phyloP scores from a whole-genome alignment of 2,329 filamentous ascomycete genomes.

The Moelleriella libera region DNA sequence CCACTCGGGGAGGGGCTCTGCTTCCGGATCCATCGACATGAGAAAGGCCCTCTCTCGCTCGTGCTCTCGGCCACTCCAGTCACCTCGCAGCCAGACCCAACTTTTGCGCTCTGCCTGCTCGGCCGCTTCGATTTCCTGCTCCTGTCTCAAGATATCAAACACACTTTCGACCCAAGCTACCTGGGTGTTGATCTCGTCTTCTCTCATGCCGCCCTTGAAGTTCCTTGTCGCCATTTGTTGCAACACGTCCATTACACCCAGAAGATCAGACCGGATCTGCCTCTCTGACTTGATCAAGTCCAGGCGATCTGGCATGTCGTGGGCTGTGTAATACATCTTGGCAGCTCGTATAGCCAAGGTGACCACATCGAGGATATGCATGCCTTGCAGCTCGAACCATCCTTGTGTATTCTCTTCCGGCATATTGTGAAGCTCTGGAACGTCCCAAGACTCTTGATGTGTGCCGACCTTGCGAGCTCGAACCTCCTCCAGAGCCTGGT shows the following conservation, averaged over 20 bases:
- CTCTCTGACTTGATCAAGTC: slow-evolving; percentile 81
- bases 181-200: slow-evolving; percentile 66
- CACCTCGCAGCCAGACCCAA: slow-evolving; percentile 68
- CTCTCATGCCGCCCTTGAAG: slow-evolving; percentile 69
- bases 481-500: slow-evolving; percentile 50
- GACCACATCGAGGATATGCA: slow-evolving; percentile 83
- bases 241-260: slow-evolving; percentile 77
- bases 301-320: slow-evolving; percentile 73
- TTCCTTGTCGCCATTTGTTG: slow-evolving; percentile 82
- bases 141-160: slow-evolving; percentile 58
- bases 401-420: slow-evolving; percentile 39
- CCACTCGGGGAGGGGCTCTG: slow-evolving; percentile 54
- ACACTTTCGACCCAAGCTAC: slow-evolving; percentile 68
- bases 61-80: slow-evolving; percentile 63
- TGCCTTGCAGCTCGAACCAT: slow-evolving; percentile 79
- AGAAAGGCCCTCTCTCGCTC: slow-evolving; percentile 75
- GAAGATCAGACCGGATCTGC: slow-evolving; percentile 68
- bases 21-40: slow-evolving; percentile 51
- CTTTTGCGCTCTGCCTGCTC: slow-evolving; percentile 56
- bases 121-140: slow-evolving; percentile 61
- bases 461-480: slow-evolving; percentile 21
- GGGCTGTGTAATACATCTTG: slow-evolving; percentile 90
- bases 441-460: slow-evolving; percentile 13
- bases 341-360: slow-evolving; percentile 92
- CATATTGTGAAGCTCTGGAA: slow-evolving; percentile 21